Percentiles rank a stretch among this genome's conserved stretches.
These are phyloP conservation scores for Podospora appendiculata DNA, from an alignment of 495 filamentous ascomycete species.

Conservation along the genomic window DNA sequence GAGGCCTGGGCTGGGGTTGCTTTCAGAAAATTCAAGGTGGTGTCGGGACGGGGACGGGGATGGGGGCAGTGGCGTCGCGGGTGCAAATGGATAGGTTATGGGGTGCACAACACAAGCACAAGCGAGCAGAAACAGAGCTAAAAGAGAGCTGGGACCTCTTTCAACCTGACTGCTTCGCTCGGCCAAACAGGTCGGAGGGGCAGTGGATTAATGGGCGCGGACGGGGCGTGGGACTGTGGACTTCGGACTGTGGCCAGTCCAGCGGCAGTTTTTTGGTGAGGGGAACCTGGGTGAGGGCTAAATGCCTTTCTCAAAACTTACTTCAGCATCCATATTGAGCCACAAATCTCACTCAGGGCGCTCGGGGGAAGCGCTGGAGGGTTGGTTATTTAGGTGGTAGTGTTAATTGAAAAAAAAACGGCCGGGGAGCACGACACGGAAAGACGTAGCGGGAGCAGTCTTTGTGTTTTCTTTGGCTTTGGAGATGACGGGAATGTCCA, in stretches of 20 bases:
- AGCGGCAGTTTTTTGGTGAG: constrained; percentile 4
- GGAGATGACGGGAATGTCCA: neutral
- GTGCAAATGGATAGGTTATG: neutral
- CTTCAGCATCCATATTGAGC: constrained; percentile 26
- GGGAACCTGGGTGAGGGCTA: constrained; percentile 5
- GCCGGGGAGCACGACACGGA: too few relatives aligned
- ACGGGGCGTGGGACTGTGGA: neutral
- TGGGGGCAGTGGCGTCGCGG: neutral
- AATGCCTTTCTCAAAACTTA: constrained; percentile 13
- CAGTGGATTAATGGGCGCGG: constrained; percentile 2
- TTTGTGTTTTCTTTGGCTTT: neutral
- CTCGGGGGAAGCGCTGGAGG: too few relatives aligned
- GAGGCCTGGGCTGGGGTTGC: too few relatives aligned
- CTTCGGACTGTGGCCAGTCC: neutral
- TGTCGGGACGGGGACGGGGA: neutral
- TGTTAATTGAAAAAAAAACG: too few relatives aligned
- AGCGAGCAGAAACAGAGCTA: too few relatives aligned
- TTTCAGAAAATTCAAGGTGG: too few relatives aligned
- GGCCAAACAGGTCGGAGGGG: constrained; percentile 8
- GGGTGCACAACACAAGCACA: too few relatives aligned
- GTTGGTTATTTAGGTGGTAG: too few relatives aligned
- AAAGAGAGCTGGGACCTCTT: neutral
- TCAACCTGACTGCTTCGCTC: neutral
- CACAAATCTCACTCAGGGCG: neutral
- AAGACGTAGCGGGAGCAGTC: too few relatives aligned